Percentiles rank a stretch among this genome's conserved stretches.
Conservation (phyloP, 2,329 filamentous ascomycete species). For the Penicillium digitatum region DNA sequence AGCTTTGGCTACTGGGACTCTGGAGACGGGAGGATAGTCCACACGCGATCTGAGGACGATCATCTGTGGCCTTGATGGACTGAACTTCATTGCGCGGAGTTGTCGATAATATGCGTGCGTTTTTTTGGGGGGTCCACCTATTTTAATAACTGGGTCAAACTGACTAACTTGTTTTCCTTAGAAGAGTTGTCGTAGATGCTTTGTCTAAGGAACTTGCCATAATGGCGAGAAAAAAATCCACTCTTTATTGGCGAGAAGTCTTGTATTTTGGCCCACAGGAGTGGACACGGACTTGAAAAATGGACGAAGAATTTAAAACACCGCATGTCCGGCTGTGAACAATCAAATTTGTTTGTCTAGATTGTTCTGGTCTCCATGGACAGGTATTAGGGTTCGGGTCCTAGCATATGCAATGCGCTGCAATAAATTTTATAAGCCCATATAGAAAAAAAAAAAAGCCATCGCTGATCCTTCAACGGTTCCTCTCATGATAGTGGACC, state of each 20-base stretch:
- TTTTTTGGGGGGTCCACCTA: neutral
- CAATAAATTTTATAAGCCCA: neutral
- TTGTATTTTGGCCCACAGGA: neutral
- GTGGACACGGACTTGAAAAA: no score
- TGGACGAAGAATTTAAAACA: neutral
- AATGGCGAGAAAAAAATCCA: conserved; percentile 76
- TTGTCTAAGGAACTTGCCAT: conserved; percentile 76
- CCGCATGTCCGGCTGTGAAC: neutral
- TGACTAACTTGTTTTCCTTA: conserved; percentile 5
- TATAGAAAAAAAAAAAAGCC: neutral
- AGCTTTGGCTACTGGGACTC: conserved; percentile 53
- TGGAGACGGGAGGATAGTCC: conserved; percentile 60
- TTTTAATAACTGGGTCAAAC: neutral
- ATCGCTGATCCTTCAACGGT: conserved; percentile 5
- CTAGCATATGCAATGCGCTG: neutral
- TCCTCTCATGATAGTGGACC: neutral
- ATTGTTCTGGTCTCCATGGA: neutral
- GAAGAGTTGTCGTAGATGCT: conserved; percentile 51
- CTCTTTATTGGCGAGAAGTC: conserved; percentile 35
- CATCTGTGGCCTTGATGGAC: conserved; percentile 54
- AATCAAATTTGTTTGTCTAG: neutral
- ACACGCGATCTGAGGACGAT: conserved; percentile 49
- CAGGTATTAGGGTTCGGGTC: neutral
- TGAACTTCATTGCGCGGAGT: conserved; percentile 58
- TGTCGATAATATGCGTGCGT: conserved; percentile 46